A percentile compares a stretch with the other conserved stretches of the same genome.
These are phyloP conservation scores for Endocladia muricata DNA, from an alignment of 31 red algal genomes.

Conservation along the genomic window DNA sequence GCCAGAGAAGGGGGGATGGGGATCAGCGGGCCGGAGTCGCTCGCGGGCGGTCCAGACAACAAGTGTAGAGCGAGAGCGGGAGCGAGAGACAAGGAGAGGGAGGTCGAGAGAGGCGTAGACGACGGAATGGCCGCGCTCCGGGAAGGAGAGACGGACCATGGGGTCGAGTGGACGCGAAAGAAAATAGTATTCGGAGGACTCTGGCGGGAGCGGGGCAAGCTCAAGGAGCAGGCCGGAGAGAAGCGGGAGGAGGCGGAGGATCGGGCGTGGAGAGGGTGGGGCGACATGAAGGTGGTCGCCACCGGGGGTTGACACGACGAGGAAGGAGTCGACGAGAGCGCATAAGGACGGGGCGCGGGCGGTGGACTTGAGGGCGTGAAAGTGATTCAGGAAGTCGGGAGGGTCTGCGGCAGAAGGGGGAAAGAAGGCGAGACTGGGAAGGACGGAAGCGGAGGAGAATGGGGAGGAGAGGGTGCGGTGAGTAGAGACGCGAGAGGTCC, in stretches of 20 bases:
- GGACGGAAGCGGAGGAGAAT: neutral
- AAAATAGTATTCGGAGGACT: conserved; percentile 22
- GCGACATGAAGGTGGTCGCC: conserved; percentile 29
- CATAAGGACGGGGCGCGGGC: neutral
- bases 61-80: neutral
- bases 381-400: neutral
- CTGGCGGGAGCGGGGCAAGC: neutral
- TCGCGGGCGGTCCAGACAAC: neutral
- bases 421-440: neutral
- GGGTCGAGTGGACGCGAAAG: conserved; percentile 21
- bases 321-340: too few species aligned
- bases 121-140: conserved; percentile 19
- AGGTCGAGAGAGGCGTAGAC: conserved; percentile 31
- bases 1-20: too few species aligned
- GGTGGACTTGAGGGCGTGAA: neutral
- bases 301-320: conserved; percentile 37
- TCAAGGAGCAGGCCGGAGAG: conserved; percentile 42
- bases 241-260: conserved; percentile 17
- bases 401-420: neutral
- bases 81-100: conserved; percentile 22
- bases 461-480: neutral
- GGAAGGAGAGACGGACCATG: neutral
- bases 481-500: neutral
- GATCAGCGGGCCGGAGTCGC: too few species aligned
- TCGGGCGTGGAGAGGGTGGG: neutral